Conservation (phyloP, 1,139 yeast species). For the Suhomyces maxii region DNA sequence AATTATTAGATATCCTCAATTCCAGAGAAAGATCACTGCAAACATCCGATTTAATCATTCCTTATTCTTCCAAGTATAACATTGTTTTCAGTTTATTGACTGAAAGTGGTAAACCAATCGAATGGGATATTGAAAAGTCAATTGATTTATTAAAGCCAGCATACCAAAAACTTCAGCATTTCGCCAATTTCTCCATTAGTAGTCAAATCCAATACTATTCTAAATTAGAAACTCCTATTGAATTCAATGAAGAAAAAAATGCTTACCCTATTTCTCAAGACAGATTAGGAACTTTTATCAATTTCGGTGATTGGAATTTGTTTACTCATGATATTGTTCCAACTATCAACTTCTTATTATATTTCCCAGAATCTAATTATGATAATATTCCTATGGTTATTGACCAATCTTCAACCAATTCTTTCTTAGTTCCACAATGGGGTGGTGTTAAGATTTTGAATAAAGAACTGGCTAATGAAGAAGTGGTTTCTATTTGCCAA, state of each 20-base stretch:
- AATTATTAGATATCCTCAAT: slow-evolving; percentile 19
- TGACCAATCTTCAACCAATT: slow-evolving; percentile 53
- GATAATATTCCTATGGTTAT: slow-evolving; percentile 45
- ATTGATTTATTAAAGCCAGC: slow-evolving; percentile 28
- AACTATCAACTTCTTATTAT: slow-evolving; percentile 67
- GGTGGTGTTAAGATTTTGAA: slow-evolving; percentile 67
- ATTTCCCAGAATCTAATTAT: slow-evolving; percentile 52
- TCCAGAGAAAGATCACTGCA: neutral
- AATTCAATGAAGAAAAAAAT: slow-evolving; percentile 24
- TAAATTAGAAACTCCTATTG: slow-evolving; percentile 31
- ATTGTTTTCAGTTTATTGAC: slow-evolving; percentile 59
- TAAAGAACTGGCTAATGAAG: slow-evolving; percentile 30
- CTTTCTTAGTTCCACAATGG: slow-evolving; percentile 89
- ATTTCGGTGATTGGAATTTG: slow-evolving; percentile 77
- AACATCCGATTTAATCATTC: slow-evolving; percentile 38
- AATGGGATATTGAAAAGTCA: slow-evolving; percentile 42
- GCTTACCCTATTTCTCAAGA: slow-evolving; percentile 35
- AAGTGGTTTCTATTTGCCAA: slow-evolving; percentile 29
- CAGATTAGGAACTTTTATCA: slow-evolving; percentile 69
- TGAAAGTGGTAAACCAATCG: slow-evolving; percentile 40
- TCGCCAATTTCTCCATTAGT: slow-evolving; percentile 73
- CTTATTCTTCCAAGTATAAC: slow-evolving; percentile 65
- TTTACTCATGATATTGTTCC: slow-evolving; percentile 58
- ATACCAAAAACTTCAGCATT: slow-evolving; percentile 38
- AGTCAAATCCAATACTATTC: slow-evolving; percentile 78